Conservation (phyloP, 176 grass and related monocot genomes). For the Triticum timopheevii region DNA sequence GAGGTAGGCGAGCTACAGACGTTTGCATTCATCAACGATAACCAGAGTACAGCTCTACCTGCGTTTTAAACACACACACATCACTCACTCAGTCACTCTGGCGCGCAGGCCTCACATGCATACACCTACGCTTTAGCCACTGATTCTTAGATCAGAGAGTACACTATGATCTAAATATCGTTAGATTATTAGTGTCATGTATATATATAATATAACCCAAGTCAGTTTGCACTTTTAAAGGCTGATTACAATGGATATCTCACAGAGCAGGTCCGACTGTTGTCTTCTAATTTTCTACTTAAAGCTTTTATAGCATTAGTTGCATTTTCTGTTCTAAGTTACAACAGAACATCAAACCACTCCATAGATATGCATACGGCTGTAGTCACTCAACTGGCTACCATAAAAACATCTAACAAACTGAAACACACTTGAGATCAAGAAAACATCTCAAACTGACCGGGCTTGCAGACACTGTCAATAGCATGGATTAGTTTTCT, state of each 20-base stretch:
- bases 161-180: too few relatives aligned
- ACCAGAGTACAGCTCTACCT: too few relatives aligned
- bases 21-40: too few relatives aligned
- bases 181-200: too few relatives aligned
- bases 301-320: background rate
- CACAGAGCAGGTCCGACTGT: background rate
- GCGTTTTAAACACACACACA: too few relatives aligned
- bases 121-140: too few relatives aligned
- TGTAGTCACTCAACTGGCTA: background rate
- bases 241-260: background rate
- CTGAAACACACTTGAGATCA: constrained; percentile 27
- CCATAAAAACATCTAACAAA: background rate
- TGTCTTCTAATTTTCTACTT: background rate
- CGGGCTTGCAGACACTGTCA: constrained; percentile 29
- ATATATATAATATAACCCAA: too few relatives aligned
- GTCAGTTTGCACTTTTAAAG: too few relatives aligned
- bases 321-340: background rate
- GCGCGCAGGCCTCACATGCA: too few relatives aligned
- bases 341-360: constrained; percentile 1
- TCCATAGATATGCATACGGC: background rate
- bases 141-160: too few relatives aligned
- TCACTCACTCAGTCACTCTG: too few relatives aligned
- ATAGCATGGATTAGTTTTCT: constrained; percentile 62
- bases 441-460: constrained; percentile 27
- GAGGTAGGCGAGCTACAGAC: too few relatives aligned